Percentiles rank a stretch among this genome's conserved stretches.
Evolutionary conservation across 2,329 filamentous ascomycete species (phyloP).

Genomic region (Phaeosphaeriaceae sp.): DNA sequence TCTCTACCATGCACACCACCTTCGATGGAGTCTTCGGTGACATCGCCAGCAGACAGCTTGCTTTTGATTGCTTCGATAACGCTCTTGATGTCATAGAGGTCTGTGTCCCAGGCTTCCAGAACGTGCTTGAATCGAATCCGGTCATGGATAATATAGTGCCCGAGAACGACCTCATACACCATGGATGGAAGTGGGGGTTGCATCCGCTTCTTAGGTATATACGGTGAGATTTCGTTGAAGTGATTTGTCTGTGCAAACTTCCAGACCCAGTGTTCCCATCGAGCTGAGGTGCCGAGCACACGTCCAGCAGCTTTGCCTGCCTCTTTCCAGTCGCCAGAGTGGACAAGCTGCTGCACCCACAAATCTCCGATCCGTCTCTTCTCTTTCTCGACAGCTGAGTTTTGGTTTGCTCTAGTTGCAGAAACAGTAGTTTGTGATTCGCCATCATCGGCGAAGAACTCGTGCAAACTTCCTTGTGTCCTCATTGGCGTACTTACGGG

Average conservation of each 20-base stretch:
- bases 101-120: constrained; percentile 81
- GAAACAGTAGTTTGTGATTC: constrained; percentile 67
- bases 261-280: constrained; percentile 97
- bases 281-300: constrained; percentile 76
- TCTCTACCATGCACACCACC: constrained; percentile 75
- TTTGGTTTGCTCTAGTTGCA: constrained; percentile 59
- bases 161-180: constrained; percentile 87
- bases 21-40: constrained; percentile 77
- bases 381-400: constrained; percentile 78
- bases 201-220: constrained; percentile 79
- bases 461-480: constrained; percentile 55
- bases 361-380: constrained; percentile 90
- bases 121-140: constrained; percentile 77
- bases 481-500: constrained; percentile 54
- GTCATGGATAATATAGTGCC: constrained; percentile 84
- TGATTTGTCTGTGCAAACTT: constrained; percentile 84
- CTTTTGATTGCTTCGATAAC: constrained; percentile 82
- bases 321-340: constrained; percentile 73
- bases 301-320: constrained; percentile 83
- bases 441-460: constrained; percentile 76
- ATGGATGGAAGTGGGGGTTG: constrained; percentile 78
- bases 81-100: constrained; percentile 79
- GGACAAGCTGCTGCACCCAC: constrained; percentile 87
- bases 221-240: constrained; percentile 87
- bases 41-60: constrained; percentile 77